Evolutionary conservation across 2,329 filamentous ascomycete genomes (phyloP), one percentile per base, ranked within the genome.

Genomic region (Zarea fungicola): DNA sequence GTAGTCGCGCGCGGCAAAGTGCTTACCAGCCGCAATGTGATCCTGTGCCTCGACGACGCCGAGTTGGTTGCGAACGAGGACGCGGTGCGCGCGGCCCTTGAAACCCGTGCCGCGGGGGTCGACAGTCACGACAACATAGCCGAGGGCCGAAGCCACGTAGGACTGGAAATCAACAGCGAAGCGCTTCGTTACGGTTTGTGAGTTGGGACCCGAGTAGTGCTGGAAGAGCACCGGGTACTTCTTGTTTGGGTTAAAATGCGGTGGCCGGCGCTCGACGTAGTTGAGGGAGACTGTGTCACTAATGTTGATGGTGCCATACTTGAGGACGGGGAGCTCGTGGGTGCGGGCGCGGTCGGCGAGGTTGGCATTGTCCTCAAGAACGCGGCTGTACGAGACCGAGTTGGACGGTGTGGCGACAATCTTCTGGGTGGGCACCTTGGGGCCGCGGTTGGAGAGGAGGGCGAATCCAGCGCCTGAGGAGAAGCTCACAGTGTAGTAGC

Each of bases 141-240:
- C 92, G 2, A 99, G 77, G 18, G 74, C 82, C 1, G 89, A 85
- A 26, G 93, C 90, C 35, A 96, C 74, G 62, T 93, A 97, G 6
- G 89, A 80, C 63, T 97, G 89, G 64, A 95, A 99, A 64, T 96
- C 87, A 51, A 99, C 82, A 9, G 65, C 68, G 69, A 96, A 99
- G 49, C 69, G 78, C 63, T 92, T 91, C 58, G 80, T 76, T 2
- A 99, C 93, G 7, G 80, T 80, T 64, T 99, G 95, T 16, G 90
- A 96, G n/a, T 87, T 89, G 0, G 93, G 93, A 0, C 93, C 93
- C 21, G 89, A 92, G 71, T 99, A 99, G 51, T 96, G 84, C 60
- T 88, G 85, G 75, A 99, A 99, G 5, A 99, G 78, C 1, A 99
- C 90, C 0, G 93, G 93, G 58, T 99, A 97, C 62, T 87, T 83